phyloP scores from a whole-genome alignment of 495 filamentous ascomycete species.

The Tuber umbilicatum region DNA sequence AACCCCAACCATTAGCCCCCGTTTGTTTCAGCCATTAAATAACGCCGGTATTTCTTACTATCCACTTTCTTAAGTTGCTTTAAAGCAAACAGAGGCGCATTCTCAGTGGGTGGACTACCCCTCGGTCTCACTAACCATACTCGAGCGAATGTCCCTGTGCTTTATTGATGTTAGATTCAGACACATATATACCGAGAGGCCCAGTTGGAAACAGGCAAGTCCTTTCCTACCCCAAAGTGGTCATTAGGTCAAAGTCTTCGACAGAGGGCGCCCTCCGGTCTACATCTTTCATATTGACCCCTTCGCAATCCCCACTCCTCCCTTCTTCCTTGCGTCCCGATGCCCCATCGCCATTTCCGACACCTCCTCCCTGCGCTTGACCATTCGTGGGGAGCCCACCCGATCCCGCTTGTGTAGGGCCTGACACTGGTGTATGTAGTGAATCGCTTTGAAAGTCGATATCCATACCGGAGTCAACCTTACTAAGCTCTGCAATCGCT shows the following conservation, averaged over 20 bases:
- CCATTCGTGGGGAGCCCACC: conserved; percentile 3
- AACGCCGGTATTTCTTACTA: conserved; percentile 45
- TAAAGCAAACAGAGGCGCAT: conserved; percentile 71
- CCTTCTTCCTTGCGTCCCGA: conserved; percentile 8
- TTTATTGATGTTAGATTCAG: conserved; percentile 47
- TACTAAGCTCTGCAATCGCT: conserved; percentile 19
- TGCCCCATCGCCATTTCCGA: conserved; percentile 6
- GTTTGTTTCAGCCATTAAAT: conserved; percentile 22
- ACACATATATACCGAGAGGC: conserved; percentile 17
- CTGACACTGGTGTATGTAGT: conserved; percentile 28
- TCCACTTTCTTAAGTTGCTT: conserved; percentile 91
- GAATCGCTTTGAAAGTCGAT: conserved; percentile 29
- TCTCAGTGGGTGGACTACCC: conserved; percentile 46
- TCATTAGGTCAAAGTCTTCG: conserved; percentile 74
- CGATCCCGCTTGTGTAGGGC: conserved; percentile 19
- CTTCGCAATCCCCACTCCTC: conserved; percentile 12
- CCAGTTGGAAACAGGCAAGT: conserved; percentile 18
- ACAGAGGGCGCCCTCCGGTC: conserved; percentile 43
- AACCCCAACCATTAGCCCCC: conserved; percentile 26
- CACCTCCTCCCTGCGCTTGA: conserved; percentile 10
- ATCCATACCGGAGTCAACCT: conserved; percentile 32
- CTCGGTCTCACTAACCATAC: conserved; percentile 74
- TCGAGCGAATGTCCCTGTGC: conserved; percentile 78
- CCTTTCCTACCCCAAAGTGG: conserved; percentile 62
- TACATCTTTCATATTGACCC: conserved; percentile 27